A percentile compares a stretch with the other conserved stretches of the same genome.
Conservation (phyloP, 176 grass and related monocot genomes). For the Oryza australiensis region DNA sequence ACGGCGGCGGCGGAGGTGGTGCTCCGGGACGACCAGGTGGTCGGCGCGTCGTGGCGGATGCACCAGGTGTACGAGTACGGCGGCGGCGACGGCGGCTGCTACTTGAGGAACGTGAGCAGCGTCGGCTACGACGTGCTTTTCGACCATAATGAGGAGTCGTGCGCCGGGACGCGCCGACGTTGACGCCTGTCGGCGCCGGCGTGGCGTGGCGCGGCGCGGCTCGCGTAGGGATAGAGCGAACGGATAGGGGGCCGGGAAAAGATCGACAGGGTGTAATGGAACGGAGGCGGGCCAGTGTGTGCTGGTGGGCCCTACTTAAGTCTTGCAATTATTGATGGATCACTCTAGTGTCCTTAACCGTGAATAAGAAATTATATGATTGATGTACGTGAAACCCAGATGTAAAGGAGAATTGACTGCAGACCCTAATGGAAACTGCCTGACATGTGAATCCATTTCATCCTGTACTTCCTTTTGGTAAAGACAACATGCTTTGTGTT, state of each 20-base stretch:
- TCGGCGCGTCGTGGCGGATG: conserved; percentile 57
- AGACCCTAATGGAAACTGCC: not conserved
- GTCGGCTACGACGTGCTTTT: conserved; percentile 68
- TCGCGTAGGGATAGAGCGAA: not conserved
- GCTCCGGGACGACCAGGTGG: conserved; percentile 73
- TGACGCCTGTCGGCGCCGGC: conserved; percentile 36
- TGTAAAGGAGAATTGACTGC: conserved; percentile 4
- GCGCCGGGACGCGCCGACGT: conserved; percentile 37
- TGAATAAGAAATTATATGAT: conserved; percentile 48
- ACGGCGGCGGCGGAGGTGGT: conserved; percentile 62
- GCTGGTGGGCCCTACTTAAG: conserved; percentile 1
- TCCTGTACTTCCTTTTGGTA: not conserved
- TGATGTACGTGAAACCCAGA: conserved; percentile 9
- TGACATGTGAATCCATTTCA: not conserved
- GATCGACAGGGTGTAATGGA: conserved; percentile 29
- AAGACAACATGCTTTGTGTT: too few relatives aligned
- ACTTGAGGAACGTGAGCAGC: conserved; percentile 69
- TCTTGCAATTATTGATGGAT: conserved; percentile 22
- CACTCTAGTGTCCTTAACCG: conserved; percentile 22
- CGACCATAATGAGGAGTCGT: conserved; percentile 54
- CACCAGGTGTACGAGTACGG: conserved; percentile 81
- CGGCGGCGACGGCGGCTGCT: conserved; percentile 69
- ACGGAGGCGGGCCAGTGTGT: not conserved
- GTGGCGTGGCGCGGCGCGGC: not conserved
- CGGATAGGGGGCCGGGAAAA: conserved; percentile 28